These are phyloP conservation scores for Ettlia oleoabundans DNA, from an alignment of 139 green algal species.

Conservation along the genomic window DNA sequence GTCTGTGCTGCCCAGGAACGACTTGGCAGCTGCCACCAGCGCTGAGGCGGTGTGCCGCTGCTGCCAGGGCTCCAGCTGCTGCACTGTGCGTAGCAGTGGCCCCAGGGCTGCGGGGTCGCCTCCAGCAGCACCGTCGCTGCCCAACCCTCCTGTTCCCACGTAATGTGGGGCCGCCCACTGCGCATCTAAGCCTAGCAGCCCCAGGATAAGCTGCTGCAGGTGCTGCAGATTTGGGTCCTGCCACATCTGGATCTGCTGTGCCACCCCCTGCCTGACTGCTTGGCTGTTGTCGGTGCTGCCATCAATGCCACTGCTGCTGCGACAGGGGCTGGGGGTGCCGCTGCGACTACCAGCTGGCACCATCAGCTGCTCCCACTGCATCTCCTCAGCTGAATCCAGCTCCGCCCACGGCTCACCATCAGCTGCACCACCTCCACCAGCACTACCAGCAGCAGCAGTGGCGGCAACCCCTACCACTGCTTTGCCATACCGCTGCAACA, in stretches of 20 bases:
- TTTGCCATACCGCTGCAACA: no score
- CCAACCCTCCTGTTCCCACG: background rate
- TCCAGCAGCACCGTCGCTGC: background rate
- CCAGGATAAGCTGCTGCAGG: background rate
- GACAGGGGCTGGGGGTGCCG: no score
- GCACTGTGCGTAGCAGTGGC: background rate
- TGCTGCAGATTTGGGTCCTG: background rate
- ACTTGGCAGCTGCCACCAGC: conserved; percentile 15
- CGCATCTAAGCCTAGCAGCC: background rate
- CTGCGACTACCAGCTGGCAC: background rate
- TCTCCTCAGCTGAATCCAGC: background rate
- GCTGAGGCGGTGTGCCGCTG: conserved; percentile 3
- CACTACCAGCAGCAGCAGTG: no score
- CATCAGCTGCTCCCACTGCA: background rate
- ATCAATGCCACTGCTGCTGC: background rate
- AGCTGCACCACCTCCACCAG: no score
- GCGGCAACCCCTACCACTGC: no score
- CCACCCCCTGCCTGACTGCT: background rate
- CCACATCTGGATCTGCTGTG: conserved; percentile 2
- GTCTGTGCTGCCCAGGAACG: conserved; percentile 19
- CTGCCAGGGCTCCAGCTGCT: conserved; percentile 4
- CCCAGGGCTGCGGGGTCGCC: background rate
- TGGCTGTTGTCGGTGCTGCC: background rate
- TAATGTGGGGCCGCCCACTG: no score
- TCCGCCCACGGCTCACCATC: background rate